Conservation (phyloP, 73 alveolate genomes). For the Paraurostyla sp. region DNA sequence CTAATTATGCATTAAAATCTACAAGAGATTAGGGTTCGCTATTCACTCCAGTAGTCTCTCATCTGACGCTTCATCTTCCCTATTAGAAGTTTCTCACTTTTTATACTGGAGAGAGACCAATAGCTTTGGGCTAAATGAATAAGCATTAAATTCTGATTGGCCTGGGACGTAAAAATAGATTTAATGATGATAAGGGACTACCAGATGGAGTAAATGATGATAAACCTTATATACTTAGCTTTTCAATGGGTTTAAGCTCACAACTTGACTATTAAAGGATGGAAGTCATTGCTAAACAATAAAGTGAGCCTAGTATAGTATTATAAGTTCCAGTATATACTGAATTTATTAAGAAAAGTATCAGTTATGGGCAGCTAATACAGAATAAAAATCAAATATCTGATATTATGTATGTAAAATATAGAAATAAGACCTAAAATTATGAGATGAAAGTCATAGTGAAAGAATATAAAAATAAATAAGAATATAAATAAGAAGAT, state of each 20-base stretch:
- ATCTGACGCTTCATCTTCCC: neutral
- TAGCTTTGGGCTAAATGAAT: neutral
- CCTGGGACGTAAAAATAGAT: slow-evolving; percentile 27
- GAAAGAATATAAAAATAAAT: neutral
- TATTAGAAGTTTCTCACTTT: neutral
- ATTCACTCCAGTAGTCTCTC: slow-evolving; percentile 4
- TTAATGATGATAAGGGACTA: slow-evolving; percentile 47
- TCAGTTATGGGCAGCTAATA: too few relatives aligned
- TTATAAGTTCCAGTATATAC: too few relatives aligned
- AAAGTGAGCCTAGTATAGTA: too few relatives aligned
- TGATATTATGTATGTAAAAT: neutral
- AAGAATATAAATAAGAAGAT: neutral
- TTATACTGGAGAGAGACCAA: slow-evolving; percentile 50
- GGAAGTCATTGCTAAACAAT: too few relatives aligned
- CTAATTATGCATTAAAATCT: neutral
- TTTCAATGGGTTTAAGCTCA: neutral
- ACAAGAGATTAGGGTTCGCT: slow-evolving; percentile 41
- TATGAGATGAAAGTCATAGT: neutral
- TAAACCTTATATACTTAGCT: neutral
- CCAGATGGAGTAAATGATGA: slow-evolving; percentile 58
- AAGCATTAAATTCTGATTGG: neutral
- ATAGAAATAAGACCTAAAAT: neutral
- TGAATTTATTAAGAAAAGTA: too few relatives aligned
- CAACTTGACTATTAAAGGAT: too few relatives aligned
- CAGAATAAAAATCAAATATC: neutral